These are phyloP conservation scores for Acer campestre DNA, from an alignment of 345 rosid genomes.

Conservation along the genomic window DNA sequence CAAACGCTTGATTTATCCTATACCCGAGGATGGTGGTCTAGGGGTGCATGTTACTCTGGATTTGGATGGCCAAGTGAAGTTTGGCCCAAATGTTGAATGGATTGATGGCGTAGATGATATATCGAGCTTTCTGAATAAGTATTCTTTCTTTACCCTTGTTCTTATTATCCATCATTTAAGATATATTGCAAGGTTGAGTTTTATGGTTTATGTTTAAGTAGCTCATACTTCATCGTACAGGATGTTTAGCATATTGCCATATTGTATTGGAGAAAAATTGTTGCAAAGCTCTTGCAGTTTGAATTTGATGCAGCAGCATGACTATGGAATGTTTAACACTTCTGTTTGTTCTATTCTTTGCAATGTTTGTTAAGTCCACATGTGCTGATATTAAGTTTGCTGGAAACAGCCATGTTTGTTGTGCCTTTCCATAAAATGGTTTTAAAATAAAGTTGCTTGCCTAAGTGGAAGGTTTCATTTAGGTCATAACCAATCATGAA, in stretches of 20 bases:
- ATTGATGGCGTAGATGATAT: conserved; percentile 53
- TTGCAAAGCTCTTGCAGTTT: conserved; percentile 2
- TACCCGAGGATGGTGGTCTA: conserved; percentile 91
- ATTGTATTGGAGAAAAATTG: neutral
- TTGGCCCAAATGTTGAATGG: conserved; percentile 98
- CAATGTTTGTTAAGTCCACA: neutral
- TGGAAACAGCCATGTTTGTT: neutral
- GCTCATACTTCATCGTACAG: neutral
- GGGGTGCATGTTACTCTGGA: conserved; percentile 93
- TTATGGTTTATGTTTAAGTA: neutral
- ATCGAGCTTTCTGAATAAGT: conserved; percentile 80
- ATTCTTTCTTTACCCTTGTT: conserved; percentile 26
- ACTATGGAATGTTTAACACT: neutral
- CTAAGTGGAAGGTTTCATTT: neutral
- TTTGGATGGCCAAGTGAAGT: conserved; percentile 84
- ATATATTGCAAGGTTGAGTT: neutral
- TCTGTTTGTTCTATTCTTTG: neutral
- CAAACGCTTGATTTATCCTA: conserved; percentile 72
- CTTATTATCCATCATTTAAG: neutral
- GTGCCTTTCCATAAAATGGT: neutral
- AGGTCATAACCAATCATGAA: neutral
- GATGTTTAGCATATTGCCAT: neutral
- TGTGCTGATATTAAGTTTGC: neutral
- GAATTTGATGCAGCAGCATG: conserved; percentile 1
- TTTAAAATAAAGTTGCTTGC: neutral